Base-by-base conservation (phyloP, 108 stramenopile genomes). In the Stephanodiscus triporus region DNA sequence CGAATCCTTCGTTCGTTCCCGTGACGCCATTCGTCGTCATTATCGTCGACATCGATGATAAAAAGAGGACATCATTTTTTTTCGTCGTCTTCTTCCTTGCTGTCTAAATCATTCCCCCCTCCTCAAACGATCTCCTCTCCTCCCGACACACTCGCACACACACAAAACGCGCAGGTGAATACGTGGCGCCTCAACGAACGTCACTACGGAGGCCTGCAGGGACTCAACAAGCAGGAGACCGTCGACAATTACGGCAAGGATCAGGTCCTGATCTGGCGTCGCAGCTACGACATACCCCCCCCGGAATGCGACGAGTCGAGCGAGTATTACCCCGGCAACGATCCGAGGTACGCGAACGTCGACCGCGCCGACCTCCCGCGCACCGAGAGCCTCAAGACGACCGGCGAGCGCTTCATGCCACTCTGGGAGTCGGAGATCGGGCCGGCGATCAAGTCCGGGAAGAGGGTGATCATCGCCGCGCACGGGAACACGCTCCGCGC, bases 401-500 rank as follows among this genome's bases (percentile, higher is more conserved):
- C 98, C 9, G 87, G 87, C 64, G 96, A 97, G 17, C 95, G 99
- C 20, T 96, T 98, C 78, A 83, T 99, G 84, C 85, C 91, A 0
- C 85, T 88, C 50, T 99, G 98, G 98, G 87, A 99, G 29, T 66
- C 86, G 22, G 76, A 84, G 45, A 84, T 98, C 73, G 91, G 78
- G 19, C 98, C 97, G 8, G 87, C 80, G 49, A 95, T 99, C 84
- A 91, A 91, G 70, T 64, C 79, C 14, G 98, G 98, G 32, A 98
- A 99, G 83, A 93, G 84, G 51, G 80, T 99, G 14, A 75, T 99
- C 23, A 97, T 99, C 84, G 98, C 96, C 24, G 98, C 98, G 9
- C 99, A 99, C 74, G 99, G 98, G 40, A 99, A 99, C 81, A 96
- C 96, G 14, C 84, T 99, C n/a, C 95, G 99, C 13, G 98, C 98